Evolutionary conservation across 768 basidiomycete species (phyloP).

Genomic region (Tylopilus sp.): DNA sequence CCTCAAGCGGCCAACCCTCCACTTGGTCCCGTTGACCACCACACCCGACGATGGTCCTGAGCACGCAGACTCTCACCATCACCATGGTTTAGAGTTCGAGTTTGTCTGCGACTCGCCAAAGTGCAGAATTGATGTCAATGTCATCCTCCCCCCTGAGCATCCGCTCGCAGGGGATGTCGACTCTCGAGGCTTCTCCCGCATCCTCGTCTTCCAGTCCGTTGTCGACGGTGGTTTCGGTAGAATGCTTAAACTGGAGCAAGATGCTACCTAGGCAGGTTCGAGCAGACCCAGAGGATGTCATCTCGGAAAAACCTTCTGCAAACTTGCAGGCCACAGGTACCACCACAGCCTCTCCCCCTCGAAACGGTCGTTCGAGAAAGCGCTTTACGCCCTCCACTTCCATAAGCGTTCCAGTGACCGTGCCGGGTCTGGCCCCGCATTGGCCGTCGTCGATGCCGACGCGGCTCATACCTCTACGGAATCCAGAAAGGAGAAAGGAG

Average conservation of each 20-base stretch:
- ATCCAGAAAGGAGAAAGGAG: conserved; percentile 40
- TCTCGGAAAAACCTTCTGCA: conserved; percentile 11
- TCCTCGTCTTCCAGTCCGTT: conserved; percentile 43
- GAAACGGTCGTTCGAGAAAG: conserved; percentile 34
- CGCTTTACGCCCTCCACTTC: conserved; percentile 71
- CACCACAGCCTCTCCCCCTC: conserved; percentile 14
- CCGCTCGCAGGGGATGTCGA: conserved; percentile 46
- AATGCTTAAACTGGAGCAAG: conserved; percentile 68
- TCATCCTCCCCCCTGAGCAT: conserved; percentile 64
- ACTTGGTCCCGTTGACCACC: conserved; percentile 60
- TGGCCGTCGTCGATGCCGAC: conserved; percentile 75
- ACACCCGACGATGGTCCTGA: conserved; percentile 45
- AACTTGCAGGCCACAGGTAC: conserved; percentile 9
- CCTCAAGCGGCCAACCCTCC: conserved; percentile 84
- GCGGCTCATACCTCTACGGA: conserved; percentile 30
- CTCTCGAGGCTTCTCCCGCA: conserved; percentile 24
- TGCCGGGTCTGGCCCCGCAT: conserved; percentile 66
- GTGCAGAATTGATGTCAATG: conserved; percentile 75
- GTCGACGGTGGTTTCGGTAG: conserved; percentile 84
- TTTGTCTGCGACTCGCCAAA: conserved; percentile 90
- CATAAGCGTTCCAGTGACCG: conserved; percentile 51
- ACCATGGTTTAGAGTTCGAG: conserved; percentile 89
- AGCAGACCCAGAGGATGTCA: conserved; percentile 30
- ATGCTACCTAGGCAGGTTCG: conserved; percentile 73
- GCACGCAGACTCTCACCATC: conserved; percentile 49